These are phyloP conservation scores for Rubia balearica DNA, from an alignment of 305 asterid species.

Conservation along the genomic window DNA sequence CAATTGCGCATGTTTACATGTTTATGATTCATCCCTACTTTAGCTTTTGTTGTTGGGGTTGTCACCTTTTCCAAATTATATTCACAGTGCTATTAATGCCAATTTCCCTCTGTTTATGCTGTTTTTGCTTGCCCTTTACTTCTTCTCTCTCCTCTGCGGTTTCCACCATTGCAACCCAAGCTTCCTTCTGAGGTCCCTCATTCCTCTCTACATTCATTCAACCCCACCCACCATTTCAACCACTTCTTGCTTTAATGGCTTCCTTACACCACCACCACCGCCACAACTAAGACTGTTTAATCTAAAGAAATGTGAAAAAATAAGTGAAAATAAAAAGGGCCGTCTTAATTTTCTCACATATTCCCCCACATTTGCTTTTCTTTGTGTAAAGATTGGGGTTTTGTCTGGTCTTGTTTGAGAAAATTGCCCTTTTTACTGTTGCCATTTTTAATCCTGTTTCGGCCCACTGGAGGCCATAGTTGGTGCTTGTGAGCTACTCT, in stretches of 20 bases:
- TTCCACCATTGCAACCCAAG: slow-evolving; percentile 84
- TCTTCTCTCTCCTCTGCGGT: slow-evolving; percentile 21
- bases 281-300: slow-evolving; percentile 25
- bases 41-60: slow-evolving; percentile 18
- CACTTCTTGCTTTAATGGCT: slow-evolving; percentile 26
- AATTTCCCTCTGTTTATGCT: slow-evolving; percentile 23
- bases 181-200: slow-evolving; percentile 41
- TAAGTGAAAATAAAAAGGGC: neutral
- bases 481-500: slow-evolving; percentile 59
- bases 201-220: slow-evolving; percentile 35
- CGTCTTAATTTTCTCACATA: neutral
- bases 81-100: slow-evolving; percentile 36
- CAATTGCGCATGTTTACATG: slow-evolving; percentile 6
- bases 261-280: slow-evolving; percentile 17
- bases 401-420: slow-evolving; percentile 44
- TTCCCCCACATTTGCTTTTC: slow-evolving; percentile 15
- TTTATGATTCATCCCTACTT: neutral
- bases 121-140: slow-evolving; percentile 26
- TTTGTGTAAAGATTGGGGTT: slow-evolving; percentile 36
- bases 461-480: slow-evolving; percentile 50
- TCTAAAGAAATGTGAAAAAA: neutral
- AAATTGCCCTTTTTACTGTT: slow-evolving; percentile 23
- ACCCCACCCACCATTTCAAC: slow-evolving; percentile 45
- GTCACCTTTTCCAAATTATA: slow-evolving; percentile 21
- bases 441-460: slow-evolving; percentile 37